Evolutionary conservation across 1,139 yeast species (phyloP).

Genomic region (Protomyces inouyei): DNA sequence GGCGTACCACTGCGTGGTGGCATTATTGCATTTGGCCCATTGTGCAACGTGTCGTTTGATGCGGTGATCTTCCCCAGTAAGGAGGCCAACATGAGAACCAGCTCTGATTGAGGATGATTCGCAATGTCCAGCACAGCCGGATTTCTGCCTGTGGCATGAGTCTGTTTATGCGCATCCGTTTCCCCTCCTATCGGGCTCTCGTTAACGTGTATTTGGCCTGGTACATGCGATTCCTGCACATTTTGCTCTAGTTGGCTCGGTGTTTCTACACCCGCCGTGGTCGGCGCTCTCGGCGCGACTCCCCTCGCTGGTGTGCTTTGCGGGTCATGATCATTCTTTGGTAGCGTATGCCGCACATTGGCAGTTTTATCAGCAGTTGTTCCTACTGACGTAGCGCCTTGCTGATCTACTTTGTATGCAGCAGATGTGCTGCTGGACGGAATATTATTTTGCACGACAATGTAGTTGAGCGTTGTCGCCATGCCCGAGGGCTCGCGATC

Average conservation of each 20-base stretch:
- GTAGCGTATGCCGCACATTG: background rate
- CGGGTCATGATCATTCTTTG: background rate
- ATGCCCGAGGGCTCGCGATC: background rate
- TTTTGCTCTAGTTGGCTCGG: background rate
- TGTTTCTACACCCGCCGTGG: background rate
- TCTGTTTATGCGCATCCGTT: background rate
- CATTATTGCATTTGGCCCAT: background rate
- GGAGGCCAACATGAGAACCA: slow-evolving; percentile 78
- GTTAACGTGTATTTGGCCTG: background rate
- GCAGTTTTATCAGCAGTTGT: background rate
- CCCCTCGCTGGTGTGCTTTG: background rate
- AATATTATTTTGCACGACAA: background rate
- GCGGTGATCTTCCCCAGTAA: slow-evolving; percentile 79
- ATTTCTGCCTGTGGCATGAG: background rate
- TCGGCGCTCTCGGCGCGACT: background rate
- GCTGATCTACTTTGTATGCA: background rate
- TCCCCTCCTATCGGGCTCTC: background rate
- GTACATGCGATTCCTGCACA: background rate
- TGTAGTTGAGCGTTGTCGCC: background rate
- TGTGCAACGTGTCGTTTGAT: slow-evolving; percentile 64
- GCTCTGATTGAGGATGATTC: slow-evolving; percentile 73
- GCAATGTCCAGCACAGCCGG: slow-evolving; percentile 56
- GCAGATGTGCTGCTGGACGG: background rate
- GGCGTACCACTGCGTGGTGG: slow-evolving; percentile 46
- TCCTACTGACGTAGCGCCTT: background rate